A percentile compares a stretch with the other conserved stretches of the same genome.
phyloP scores from a whole-genome alignment of 75 land plant species.

The Sequoia sempervirens region DNA sequence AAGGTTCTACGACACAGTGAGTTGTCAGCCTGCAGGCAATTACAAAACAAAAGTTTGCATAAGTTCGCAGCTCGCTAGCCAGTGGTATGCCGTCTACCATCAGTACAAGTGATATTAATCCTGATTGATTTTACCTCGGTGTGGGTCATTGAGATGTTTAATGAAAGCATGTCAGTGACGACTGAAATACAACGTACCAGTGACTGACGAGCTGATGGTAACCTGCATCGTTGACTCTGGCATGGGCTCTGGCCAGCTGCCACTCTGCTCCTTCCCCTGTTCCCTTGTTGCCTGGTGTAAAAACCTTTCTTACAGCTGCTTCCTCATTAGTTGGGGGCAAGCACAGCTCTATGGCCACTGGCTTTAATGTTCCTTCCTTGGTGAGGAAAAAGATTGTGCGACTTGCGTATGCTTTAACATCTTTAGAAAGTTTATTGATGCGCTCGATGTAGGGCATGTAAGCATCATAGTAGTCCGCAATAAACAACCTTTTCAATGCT shows the following conservation, averaged over 20 bases:
- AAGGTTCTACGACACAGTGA: conserved; percentile 62
- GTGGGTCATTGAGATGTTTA: no score
- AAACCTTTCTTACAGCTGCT: conserved; percentile 34
- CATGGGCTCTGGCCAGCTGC: conserved; percentile 75
- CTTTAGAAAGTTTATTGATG: conserved; percentile 34
- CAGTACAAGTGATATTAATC: no score
- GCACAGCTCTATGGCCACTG: conserved; percentile 73
- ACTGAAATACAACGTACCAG: conserved; percentile 25
- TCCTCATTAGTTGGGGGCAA: conserved; percentile 30
- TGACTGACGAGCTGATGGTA: conserved; percentile 66
- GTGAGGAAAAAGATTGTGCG: conserved; percentile 50
- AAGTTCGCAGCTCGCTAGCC: neutral
- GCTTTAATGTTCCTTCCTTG: conserved; percentile 38
- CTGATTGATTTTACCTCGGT: no score
- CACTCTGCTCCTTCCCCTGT: conserved; percentile 38
- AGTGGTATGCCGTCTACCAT: no score
- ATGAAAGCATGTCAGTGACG: no score
- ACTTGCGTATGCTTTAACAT: conserved; percentile 43
- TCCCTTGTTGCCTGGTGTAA: conserved; percentile 29
- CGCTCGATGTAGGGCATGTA: conserved; percentile 45
- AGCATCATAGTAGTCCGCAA: conserved; percentile 60
- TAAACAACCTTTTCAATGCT: conserved; percentile 41
- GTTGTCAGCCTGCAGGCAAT: conserved; percentile 41
- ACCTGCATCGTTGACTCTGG: conserved; percentile 51
- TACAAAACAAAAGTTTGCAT: neutral